phyloP scores from a whole-genome alignment of 2,329 filamentous ascomycete genomes.

The Xylaria sp. region DNA sequence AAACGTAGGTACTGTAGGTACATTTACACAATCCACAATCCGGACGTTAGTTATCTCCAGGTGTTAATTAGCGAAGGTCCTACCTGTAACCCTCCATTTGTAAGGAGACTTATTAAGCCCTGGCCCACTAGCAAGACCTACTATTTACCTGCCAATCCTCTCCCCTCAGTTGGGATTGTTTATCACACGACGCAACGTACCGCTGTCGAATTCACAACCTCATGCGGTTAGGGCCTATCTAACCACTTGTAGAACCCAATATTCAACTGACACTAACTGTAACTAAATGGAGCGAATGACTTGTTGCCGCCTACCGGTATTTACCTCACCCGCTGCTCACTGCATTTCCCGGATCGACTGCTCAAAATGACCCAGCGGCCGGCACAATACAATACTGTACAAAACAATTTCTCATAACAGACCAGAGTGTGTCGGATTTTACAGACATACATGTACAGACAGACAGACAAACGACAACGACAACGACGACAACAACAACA shows the following conservation, averaged over 20 bases:
- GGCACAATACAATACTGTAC: no score
- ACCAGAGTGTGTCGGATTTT: no score
- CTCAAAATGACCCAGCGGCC: not conserved
- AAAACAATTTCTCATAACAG: no score
- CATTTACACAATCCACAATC: not conserved
- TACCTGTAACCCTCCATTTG: not conserved
- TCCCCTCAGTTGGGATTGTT: not conserved
- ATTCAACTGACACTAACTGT: not conserved
- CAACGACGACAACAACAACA: not conserved
- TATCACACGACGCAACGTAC: not conserved
- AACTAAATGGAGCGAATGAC: not conserved
- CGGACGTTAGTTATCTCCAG: not conserved
- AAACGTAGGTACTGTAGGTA: no score
- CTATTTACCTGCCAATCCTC: not conserved
- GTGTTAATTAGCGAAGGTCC: not conserved
- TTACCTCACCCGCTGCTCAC: not conserved
- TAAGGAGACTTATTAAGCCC: not conserved
- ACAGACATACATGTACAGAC: no score
- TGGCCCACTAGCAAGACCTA: not conserved
- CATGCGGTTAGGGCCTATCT: conserved; percentile 26
- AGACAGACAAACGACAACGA: not conserved
- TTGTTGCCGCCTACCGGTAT: not conserved
- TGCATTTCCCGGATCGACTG: not conserved
- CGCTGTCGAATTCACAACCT: conserved; percentile 4
- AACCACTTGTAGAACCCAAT: conserved; percentile 27